Evolutionary conservation across 495 filamentous ascomycete genomes (phyloP), one percentile per base, ranked within the genome.

Genomic region (Terfezia claveryi): DNA sequence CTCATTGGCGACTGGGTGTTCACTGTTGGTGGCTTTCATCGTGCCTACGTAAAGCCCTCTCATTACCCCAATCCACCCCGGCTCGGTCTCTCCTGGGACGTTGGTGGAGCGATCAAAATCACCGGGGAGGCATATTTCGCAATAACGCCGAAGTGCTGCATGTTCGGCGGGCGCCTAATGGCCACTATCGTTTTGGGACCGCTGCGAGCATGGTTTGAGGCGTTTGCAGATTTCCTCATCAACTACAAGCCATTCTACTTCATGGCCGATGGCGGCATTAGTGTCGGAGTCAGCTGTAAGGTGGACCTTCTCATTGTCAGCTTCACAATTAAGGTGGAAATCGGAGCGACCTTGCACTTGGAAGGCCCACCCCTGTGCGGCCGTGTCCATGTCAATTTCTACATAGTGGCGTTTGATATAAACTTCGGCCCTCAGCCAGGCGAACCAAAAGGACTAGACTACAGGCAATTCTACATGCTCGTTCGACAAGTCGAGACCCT

Each of bases 21-120:
- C 56, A 71, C 71, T 8, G 55, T 77, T 9, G 75, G 76, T 14
- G 75, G 75, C 8, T 76, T 72, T 57, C 71, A 76, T 60, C 65
- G 20, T 0, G 63, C 65, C 0, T 78, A 65, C 62, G 54, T 55
- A 12, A 23, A 44, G 0, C 74, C 73, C 0, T 2, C 27, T 0
- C 54, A 67, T 14, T 78, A 73, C 60, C 74, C 75, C 0, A 59
- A 61, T 16, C 72, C 72, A 0, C 57, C 63, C 2, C 65, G 75
- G 10, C 58, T 78, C 2, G 68, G 54, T 8, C 75, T 77, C 52
- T 56, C 50, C 38, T 77, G 67, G 66, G 50, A 44, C 7, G 46
- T 70, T 14, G 66, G 59, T 37, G 49, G 52, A 8, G 23, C 37
- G 2, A 50, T 77, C 16, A 64, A 53, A 6, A 68, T 78, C 52